These are phyloP conservation scores for Starmera stellimalicola DNA, from an alignment of 1,139 yeast species.

Conservation along the genomic window DNA sequence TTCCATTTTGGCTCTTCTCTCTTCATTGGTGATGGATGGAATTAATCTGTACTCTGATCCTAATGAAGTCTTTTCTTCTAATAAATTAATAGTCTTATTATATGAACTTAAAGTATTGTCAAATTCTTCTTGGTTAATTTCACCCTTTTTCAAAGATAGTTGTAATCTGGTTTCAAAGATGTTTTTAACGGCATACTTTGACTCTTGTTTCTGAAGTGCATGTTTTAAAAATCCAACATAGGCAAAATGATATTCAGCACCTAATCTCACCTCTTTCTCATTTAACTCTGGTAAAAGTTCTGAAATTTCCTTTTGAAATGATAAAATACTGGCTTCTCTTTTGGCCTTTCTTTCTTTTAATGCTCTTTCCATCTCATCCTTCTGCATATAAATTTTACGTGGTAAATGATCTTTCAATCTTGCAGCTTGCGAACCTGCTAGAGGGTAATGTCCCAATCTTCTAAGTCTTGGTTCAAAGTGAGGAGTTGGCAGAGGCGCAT, in stretches of 20 bases:
- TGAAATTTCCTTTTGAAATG: slow-evolving; percentile 19
- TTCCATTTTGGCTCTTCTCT: slow-evolving; percentile 23
- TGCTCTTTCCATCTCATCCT: slow-evolving; percentile 37
- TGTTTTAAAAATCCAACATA: slow-evolving; percentile 41
- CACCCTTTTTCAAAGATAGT: slow-evolving; percentile 33
- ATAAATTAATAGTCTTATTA: slow-evolving; percentile 17
- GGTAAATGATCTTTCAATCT: slow-evolving; percentile 37
- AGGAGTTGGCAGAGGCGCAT: slow-evolving; percentile 66
- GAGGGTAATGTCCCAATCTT: slow-evolving; percentile 65
- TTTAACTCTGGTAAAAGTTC: slow-evolving; percentile 23
- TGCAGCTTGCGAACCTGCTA: slow-evolving; percentile 44
- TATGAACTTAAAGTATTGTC: slow-evolving; percentile 21
- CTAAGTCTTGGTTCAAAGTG: slow-evolving; percentile 83
- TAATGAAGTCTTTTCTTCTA: slow-evolving; percentile 26
- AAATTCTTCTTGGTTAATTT: slow-evolving; percentile 26
- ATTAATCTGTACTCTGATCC: slow-evolving; percentile 30
- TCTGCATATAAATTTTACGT: slow-evolving; percentile 48
- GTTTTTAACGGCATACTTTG: slow-evolving; percentile 47
- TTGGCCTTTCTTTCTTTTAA: slow-evolving; percentile 30
- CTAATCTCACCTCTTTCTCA: slow-evolving; percentile 29
- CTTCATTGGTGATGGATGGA: slow-evolving; percentile 27
- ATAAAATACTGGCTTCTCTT: slow-evolving; percentile 24
- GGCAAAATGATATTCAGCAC: slow-evolving; percentile 41
- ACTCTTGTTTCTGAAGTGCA: slow-evolving; percentile 44
- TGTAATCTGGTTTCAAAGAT: slow-evolving; percentile 39